These are phyloP conservation scores for Bassia scoparia DNA, from an alignment of 148 eudicot genomes.

Conservation along the genomic window DNA sequence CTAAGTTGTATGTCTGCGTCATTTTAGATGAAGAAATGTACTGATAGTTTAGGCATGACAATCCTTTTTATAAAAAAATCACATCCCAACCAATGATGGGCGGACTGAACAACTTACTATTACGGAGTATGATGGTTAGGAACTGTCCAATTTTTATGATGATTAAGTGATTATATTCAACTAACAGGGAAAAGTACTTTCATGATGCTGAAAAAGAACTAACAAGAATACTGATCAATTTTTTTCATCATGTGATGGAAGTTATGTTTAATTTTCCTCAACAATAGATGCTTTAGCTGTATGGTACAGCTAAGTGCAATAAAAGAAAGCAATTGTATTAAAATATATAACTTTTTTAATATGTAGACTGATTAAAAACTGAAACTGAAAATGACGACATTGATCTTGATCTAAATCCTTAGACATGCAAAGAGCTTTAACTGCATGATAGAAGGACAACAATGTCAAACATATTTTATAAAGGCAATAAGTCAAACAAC, in stretches of 20 bases:
- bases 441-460: neutral
- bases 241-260: neutral
- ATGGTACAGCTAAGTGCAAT: neutral
- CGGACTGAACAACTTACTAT: neutral
- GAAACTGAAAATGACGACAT: too few relatives aligned
- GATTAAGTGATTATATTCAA: slow-evolving; percentile 2
- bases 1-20: neutral
- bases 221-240: neutral
- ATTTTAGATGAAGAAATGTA: neutral
- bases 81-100: neutral
- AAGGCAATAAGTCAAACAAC: neutral
- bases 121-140: neutral
- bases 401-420: neutral
- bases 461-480: neutral
- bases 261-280: neutral
- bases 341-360: too few relatives aligned
- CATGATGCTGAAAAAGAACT: neutral
- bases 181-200: neutral
- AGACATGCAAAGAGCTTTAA: neutral
- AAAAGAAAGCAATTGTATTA: too few relatives aligned
- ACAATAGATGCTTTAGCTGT: slow-evolving; percentile 7
- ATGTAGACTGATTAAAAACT: neutral
- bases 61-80: neutral
- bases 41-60: neutral
- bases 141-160: neutral